Evolutionary conservation across 495 filamentous ascomycete species (phyloP).

Genomic region (Aspergillus carlsbadensis): DNA sequence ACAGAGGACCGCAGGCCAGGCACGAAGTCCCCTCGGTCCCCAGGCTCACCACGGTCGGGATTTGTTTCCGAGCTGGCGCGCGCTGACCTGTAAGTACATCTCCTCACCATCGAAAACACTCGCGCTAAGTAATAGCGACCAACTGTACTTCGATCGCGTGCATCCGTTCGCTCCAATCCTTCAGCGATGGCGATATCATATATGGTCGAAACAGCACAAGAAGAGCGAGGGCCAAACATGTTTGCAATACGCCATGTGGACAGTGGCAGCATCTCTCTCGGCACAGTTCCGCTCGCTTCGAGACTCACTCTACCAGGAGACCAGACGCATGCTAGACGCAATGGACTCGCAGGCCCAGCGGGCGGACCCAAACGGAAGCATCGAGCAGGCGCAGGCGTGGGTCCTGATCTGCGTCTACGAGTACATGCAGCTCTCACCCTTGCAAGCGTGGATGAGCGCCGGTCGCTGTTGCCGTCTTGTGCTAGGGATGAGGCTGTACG

Average conservation of each 20-base stretch:
- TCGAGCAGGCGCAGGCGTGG: constrained; percentile 55
- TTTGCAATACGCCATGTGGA: constrained; percentile 58
- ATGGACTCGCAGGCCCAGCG: constrained; percentile 14
- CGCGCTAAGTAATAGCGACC: constrained; percentile 34
- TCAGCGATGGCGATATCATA: constrained; percentile 45
- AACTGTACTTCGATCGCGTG: constrained; percentile 59
- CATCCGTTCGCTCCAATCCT: constrained; percentile 55
- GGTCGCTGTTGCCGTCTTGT: constrained; percentile 54
- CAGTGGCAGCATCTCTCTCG: constrained; percentile 50
- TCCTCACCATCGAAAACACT: background rate
- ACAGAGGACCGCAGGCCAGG: background rate
- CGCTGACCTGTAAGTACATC: constrained; percentile 39
- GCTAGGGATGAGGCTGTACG: constrained; percentile 48
- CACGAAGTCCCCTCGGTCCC: constrained; percentile 15
- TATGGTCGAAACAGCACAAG: constrained; percentile 29
- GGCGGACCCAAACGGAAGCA: constrained; percentile 3
- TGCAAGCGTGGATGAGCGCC: constrained; percentile 53
- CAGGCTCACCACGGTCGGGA: constrained; percentile 9
- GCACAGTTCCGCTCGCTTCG: constrained; percentile 49
- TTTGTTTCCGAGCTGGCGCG: constrained; percentile 34
- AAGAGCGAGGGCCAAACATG: constrained; percentile 36
- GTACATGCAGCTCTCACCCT: constrained; percentile 44
- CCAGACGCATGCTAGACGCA: constrained; percentile 41
- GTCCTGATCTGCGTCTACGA: constrained; percentile 54
- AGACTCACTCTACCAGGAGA: constrained; percentile 47